Evolutionary conservation across 306 rosid genomes (phyloP), one percentile per base, ranked within the genome.

Genomic region (Spatholobus suberectus): DNA sequence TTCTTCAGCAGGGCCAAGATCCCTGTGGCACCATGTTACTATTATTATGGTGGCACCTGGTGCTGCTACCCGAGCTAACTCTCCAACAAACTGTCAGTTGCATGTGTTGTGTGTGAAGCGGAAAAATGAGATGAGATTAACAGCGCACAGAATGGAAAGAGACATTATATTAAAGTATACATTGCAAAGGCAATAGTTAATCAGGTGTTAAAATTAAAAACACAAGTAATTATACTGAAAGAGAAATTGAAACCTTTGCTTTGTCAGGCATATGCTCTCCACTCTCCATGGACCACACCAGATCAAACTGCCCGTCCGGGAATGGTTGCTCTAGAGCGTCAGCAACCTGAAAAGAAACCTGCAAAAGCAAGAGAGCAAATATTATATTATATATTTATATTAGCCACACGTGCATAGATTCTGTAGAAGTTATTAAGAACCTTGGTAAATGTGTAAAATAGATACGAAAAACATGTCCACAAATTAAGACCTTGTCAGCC

Each of bases 261-360:
- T 96, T 96, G 85, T 92, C 96, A 54, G 98, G 99, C 98, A 96
- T 96, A 85, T 96, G 99, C 81, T 96, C 99, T 34, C 99, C 99
- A 77, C 99, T 96, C 85, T 96, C 99, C 99, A 96, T 92, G 61
- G 97, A 96, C 99, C 98, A 96, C 13, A 93, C 94, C 69, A 96
- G 84, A 84, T 96, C 98, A 76, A 96, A 96, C 47, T 87, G 80
- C 6, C 84, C 93, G 13, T 93, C 94, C 3, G 88, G 82, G 81
- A 96, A 96, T 59, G 99, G 99, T 73, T 92, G 98, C 4, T 91
- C 77, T 65, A 96, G 76, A 81, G 99, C 99, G 44, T 96, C 98
- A 15, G 92, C 99, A 7, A 96, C 99, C 78, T 81, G 94, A 80
- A 87, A 95, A 6, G 90, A 89, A 43, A 85, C 98, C 98, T 95